phyloP scores from a whole-genome alignment of 73 alveolate genomes.

The Paramecium pentaurelia region DNA sequence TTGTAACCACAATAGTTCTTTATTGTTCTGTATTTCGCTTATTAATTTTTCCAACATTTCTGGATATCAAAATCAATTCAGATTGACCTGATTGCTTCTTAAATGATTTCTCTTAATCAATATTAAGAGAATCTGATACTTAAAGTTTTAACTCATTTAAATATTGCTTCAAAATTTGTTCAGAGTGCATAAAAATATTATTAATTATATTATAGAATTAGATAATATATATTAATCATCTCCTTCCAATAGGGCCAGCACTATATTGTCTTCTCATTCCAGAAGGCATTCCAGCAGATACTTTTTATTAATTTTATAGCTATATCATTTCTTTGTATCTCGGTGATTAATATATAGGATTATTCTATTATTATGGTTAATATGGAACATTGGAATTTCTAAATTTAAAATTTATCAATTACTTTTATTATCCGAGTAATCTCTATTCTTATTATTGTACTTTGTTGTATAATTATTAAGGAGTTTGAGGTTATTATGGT shows the following conservation, averaged over 20 bases:
- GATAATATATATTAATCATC: neutral
- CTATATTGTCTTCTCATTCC: slow-evolving; percentile 27
- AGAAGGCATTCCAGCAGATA: slow-evolving; percentile 6
- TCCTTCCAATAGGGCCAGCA: slow-evolving; percentile 4
- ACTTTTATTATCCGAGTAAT: neutral
- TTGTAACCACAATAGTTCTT: neutral
- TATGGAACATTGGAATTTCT: neutral
- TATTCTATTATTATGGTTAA: neutral
- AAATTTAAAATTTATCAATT: neutral
- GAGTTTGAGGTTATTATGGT: neutral
- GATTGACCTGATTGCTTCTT: neutral
- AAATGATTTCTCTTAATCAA: neutral
- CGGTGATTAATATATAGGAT: neutral
- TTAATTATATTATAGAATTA: neutral
- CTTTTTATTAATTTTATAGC: no score
- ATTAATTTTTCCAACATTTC: neutral
- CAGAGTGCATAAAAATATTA: neutral
- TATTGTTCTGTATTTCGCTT: neutral
- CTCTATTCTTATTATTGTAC: neutral
- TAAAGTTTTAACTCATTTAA: neutral
- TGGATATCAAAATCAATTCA: neutral
- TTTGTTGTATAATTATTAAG: neutral
- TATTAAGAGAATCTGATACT: neutral
- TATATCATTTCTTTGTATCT: neutral
- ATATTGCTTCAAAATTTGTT: neutral